These are phyloP conservation scores for Fusarium annulatum DNA, from an alignment of 2,329 filamentous ascomycete genomes.

Conservation along the genomic window DNA sequence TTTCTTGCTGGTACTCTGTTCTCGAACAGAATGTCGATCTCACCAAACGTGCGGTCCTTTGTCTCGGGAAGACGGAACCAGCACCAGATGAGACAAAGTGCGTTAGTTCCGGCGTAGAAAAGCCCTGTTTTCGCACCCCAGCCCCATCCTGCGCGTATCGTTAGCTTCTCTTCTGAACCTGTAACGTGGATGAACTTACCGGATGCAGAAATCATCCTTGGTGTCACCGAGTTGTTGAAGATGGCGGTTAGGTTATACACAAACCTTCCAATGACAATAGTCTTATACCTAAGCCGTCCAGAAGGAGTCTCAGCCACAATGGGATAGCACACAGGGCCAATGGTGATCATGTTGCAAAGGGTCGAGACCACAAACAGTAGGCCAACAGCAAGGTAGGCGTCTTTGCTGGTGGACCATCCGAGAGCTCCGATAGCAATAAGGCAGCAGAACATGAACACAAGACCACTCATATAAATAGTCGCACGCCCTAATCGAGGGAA, in stretches of 20 bases:
- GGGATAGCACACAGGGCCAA: conserved; percentile 52
- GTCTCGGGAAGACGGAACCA: conserved; percentile 48
- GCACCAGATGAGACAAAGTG: conserved; percentile 54
- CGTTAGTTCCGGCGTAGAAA: conserved; percentile 47
- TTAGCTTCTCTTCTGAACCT: neutral
- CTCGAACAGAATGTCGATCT: conserved; percentile 45
- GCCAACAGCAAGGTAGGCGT: conserved; percentile 22
- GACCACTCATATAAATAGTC: conserved; percentile 55
- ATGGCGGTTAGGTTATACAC: conserved; percentile 57
- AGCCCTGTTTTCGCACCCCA: conserved; percentile 54
- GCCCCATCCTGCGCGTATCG: neutral
- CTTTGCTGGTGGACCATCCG: conserved; percentile 7
- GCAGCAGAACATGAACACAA: conserved; percentile 53
- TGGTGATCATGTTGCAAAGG: conserved; percentile 49
- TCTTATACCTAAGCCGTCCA: conserved; percentile 57
- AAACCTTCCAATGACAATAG: conserved; percentile 56
- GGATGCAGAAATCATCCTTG: conserved; percentile 44
- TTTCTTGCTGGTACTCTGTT: conserved; percentile 38
- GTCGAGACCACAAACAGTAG: conserved; percentile 47
- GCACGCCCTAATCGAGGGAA: conserved; percentile 54
- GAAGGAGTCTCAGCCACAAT: conserved; percentile 56
- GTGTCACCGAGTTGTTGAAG: conserved; percentile 52
- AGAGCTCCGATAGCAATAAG: conserved; percentile 42
- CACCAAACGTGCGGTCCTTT: conserved; percentile 45
- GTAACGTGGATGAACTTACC: neutral